These are phyloP conservation scores for Leucogyrophana mollusca DNA, from an alignment of 768 basidiomycete species.

Conservation along the genomic window DNA sequence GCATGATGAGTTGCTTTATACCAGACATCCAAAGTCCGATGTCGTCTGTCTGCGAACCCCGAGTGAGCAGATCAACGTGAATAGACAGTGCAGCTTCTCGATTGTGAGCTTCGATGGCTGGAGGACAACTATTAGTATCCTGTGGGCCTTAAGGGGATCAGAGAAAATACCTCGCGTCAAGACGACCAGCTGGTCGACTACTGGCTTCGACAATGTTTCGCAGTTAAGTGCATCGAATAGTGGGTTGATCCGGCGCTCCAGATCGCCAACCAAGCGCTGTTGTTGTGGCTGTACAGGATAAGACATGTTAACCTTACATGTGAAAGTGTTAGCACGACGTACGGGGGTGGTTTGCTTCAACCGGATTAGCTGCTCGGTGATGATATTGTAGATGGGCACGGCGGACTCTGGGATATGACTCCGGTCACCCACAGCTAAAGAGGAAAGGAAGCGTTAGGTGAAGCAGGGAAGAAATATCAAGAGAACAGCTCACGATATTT, in stretches of 20 bases:
- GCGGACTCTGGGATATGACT: constrained; percentile 82
- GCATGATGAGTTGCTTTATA: constrained; percentile 82
- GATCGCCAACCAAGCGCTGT: constrained; percentile 81
- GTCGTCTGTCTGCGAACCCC: constrained; percentile 77
- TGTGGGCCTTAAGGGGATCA: background rate
- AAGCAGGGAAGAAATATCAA: background rate
- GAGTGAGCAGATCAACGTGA: constrained; percentile 83
- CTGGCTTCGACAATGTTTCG: constrained; percentile 68
- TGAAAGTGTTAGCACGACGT: constrained; percentile 24
- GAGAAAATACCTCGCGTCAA: constrained; percentile 66
- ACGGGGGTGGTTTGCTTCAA: constrained; percentile 79
- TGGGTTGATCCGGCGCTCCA: constrained; percentile 81
- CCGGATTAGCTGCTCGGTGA: constrained; percentile 60
- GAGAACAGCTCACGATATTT: constrained; percentile 56
- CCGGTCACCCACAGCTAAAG: constrained; percentile 82
- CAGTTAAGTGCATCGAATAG: constrained; percentile 94
- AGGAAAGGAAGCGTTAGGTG: constrained; percentile 5
- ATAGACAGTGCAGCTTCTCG: constrained; percentile 75
- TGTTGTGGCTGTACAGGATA: constrained; percentile 62
- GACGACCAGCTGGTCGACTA: constrained; percentile 69
- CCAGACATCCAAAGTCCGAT: constrained; percentile 88
- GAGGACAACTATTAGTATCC: background rate
- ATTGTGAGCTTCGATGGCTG: constrained; percentile 83
- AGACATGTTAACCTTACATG: background rate
- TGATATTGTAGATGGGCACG: constrained; percentile 62